Evolutionary conservation across 192 early-diverging fungal genomes (phyloP).

Genomic region (Coemansia sp.): DNA sequence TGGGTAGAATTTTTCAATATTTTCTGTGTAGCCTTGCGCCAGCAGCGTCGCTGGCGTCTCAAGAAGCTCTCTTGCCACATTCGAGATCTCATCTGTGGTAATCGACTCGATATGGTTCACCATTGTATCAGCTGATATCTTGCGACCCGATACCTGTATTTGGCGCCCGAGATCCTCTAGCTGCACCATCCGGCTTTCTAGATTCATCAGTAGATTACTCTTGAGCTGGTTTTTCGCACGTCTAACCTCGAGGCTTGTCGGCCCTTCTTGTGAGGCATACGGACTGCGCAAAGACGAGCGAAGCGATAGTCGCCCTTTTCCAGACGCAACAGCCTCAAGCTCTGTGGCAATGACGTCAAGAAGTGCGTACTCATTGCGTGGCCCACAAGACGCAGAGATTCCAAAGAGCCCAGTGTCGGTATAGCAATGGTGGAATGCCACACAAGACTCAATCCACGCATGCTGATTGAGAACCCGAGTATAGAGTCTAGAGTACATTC

Average conservation of each 20-base stretch:
- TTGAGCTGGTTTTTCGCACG: conserved; percentile 97
- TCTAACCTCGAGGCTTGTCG: conserved; percentile 62
- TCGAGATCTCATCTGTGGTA: conserved; percentile 68
- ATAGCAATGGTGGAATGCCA: conserved; percentile 90
- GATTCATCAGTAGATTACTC: conserved; percentile 87
- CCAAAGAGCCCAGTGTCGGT: conserved; percentile 91
- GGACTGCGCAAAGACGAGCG: conserved; percentile 35
- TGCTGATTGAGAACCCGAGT: conserved; percentile 93
- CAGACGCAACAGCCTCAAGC: conserved; percentile 66
- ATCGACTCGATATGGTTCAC: conserved; percentile 77
- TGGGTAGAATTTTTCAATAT: conserved; percentile 33
- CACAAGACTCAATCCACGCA: conserved; percentile 93
- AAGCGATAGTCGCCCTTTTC: conserved; percentile 7
- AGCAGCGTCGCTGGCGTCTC: conserved; percentile 67
- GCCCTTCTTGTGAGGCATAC: conserved; percentile 41
- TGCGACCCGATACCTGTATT: conserved; percentile 68
- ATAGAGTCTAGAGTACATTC: conserved; percentile 97
- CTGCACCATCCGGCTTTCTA: conserved; percentile 91
- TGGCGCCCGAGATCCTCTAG: conserved; percentile 94
- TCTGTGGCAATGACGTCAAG: conserved; percentile 83
- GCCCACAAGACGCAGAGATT: conserved; percentile 82
- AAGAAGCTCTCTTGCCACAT: conserved; percentile 70
- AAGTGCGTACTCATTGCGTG: conserved; percentile 70
- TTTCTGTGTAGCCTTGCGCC: conserved; percentile 61
- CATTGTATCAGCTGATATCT: conserved; percentile 76